Evolutionary conservation across 106 monocot species (phyloP).

Genomic region (Dioscorea alata): DNA sequence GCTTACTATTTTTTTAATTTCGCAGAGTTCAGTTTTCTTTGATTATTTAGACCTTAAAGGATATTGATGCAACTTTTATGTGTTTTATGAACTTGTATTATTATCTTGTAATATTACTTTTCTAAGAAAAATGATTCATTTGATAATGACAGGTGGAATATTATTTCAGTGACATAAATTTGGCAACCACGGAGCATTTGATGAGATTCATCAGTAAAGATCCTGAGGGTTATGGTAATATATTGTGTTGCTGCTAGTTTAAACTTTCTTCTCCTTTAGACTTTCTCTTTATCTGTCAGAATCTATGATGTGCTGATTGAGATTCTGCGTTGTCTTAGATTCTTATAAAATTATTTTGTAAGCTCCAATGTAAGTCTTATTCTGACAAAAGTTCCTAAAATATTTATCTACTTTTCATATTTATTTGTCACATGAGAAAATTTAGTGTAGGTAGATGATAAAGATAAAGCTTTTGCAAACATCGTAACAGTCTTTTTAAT

Average conservation of each 20-base stretch:
- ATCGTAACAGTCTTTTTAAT: too few relatives aligned
- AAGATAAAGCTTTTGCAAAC: too few relatives aligned
- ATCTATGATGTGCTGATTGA: too few relatives aligned
- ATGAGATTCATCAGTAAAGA: slow-evolving; percentile 98
- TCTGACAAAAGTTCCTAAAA: too few relatives aligned
- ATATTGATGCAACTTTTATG: neutral
- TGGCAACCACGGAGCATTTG: slow-evolving; percentile 97
- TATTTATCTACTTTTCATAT: too few relatives aligned
- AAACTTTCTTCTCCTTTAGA: neutral
- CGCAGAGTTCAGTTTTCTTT: neutral
- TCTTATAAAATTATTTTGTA: too few relatives aligned
- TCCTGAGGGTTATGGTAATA: slow-evolving; percentile 89
- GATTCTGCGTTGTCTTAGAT: too few relatives aligned
- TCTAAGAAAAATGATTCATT: neutral
- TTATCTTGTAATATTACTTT: neutral
- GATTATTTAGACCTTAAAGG: neutral
- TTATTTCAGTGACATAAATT: slow-evolving; percentile 92
- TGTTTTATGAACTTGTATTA: neutral
- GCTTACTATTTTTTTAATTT: neutral
- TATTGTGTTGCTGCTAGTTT: neutral
- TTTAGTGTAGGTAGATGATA: too few relatives aligned
- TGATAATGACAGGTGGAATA: slow-evolving; percentile 75
- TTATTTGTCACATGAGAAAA: too few relatives aligned
- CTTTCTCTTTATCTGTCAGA: neutral
- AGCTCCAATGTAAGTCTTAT: too few relatives aligned